These are phyloP conservation scores for Ceratobasidium sp. DNA, from an alignment of 1,284 basidiomycete species.

Conservation along the genomic window DNA sequence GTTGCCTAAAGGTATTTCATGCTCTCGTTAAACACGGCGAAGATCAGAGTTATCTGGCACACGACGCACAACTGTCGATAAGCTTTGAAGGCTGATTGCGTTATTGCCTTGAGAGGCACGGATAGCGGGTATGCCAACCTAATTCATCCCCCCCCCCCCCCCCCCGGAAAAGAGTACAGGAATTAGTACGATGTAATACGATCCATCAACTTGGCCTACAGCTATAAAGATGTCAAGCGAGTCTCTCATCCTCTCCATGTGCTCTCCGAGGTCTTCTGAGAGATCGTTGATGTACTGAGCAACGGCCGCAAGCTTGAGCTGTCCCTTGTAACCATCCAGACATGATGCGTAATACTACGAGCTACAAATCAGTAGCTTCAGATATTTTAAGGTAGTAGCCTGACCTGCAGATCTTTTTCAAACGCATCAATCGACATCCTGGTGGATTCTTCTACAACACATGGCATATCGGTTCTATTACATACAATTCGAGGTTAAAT, in stretches of 20 bases:
- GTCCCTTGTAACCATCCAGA: conserved; percentile 71
- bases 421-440: too few species aligned
- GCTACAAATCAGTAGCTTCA: not conserved
- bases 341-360: conserved; percentile 77
- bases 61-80: conserved; percentile 67
- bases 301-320: conserved; percentile 76
- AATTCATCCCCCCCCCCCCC: not conserved
- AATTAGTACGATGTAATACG: conserved; percentile 9
- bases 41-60: not conserved
- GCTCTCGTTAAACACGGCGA: not conserved
- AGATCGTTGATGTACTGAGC: conserved; percentile 79
- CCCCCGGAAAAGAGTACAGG: too few species aligned
- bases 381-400: conserved; percentile 43
- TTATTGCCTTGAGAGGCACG: conserved; percentile 79
- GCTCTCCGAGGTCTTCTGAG: conserved; percentile 72
- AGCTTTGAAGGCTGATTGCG: conserved; percentile 74
- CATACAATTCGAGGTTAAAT: too few species aligned
- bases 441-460: too few species aligned
- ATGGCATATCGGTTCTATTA: too few species aligned
- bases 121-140: conserved; percentile 76
- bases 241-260: conserved; percentile 74
- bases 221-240: conserved; percentile 77
- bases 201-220: conserved; percentile 64
- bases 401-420: conserved; percentile 74
- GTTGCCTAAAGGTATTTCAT: conserved; percentile 65